A percentile compares a stretch with the other conserved stretches of the same genome.
These are phyloP conservation scores for Coemansia reversa DNA, from an alignment of 192 early-diverging fungal genomes.

Conservation along the genomic window DNA sequence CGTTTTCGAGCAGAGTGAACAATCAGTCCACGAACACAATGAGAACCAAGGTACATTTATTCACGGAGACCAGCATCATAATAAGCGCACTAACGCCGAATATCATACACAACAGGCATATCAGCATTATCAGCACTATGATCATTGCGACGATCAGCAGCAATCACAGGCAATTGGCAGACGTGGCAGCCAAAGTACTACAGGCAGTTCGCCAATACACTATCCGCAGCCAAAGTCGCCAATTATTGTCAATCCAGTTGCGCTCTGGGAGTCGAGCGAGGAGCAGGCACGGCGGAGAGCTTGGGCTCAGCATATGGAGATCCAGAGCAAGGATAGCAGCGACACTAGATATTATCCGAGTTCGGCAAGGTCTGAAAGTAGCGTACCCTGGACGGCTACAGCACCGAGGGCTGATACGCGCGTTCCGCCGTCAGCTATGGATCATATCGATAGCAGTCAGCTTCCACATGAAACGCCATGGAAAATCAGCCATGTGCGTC, in stretches of 20 bases:
- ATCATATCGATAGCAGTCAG: conserved; percentile 48
- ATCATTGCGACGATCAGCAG: conserved; percentile 1
- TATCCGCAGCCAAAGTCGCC: conserved; percentile 52
- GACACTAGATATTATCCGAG: not conserved
- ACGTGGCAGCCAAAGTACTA: conserved; percentile 18
- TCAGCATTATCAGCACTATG: not conserved
- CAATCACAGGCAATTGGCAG: conserved; percentile 7
- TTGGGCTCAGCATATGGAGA: conserved; percentile 41
- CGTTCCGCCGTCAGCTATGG: conserved; percentile 27
- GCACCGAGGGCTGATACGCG: conserved; percentile 9
- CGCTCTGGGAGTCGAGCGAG: conserved; percentile 52
- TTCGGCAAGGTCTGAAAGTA: not conserved
- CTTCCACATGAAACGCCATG: conserved; percentile 49
- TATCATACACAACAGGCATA: not conserved
- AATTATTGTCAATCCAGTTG: conserved; percentile 52
- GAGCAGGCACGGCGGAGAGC: conserved; percentile 47
- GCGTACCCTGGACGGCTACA: not conserved
- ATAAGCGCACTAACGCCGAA: not conserved
- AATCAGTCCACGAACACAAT: not conserved
- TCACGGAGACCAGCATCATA: conserved; percentile 4
- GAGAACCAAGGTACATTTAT: not conserved
- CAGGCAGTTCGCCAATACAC: conserved; percentile 38
- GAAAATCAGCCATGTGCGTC: conserved; percentile 55
- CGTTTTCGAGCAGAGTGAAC: not conserved
- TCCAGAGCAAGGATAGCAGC: not conserved